Evolutionary conservation across 108 stramenopile species (phyloP), one percentile per base, ranked within the genome.

Genomic region (Mediolabrus comicus): DNA sequence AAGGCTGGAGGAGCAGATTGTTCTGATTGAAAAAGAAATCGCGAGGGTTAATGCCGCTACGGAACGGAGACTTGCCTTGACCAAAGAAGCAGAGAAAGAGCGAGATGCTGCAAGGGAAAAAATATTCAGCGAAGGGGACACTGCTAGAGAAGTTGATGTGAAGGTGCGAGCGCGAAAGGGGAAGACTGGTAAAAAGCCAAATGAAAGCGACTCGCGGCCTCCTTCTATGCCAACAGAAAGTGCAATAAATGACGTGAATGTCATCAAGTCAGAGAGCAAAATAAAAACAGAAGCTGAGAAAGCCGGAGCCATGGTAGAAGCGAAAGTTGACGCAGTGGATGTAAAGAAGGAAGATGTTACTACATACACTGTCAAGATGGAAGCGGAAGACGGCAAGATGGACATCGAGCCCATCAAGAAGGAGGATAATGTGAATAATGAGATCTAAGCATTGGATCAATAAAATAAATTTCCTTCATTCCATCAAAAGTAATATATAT

Each of bases 1-100:
- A 57, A 76, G 67, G 17, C 49, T 83, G 16, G 72, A 55, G 17
- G 63, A 79, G 63, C 67, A 79, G 53, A 73, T 77, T 22, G 46
- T 43, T 26, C 33, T 79, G 1, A 54, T 83, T 25, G 74, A 70
- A 49, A 35, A 70, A 36, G 78, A 78, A 63, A 72, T 83, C 26
- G 39, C 26, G 13, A 78, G 57, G 62, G 70, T 71, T 19, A 71
- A 71, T 25, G 59, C 59, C 35, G 51, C 59, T 19, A 78, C 36
- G 46, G 77, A 62, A 10, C 54, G 53, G 1, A 65, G 75, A 33
- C 32, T 66, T 36, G 35, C 53, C 13, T 52, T 75, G 34, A 57
- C 32, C 25, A 38, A 33, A 25, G 62, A 62, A 25, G 69, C 77
- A 9, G 65, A 67, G 70, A 54, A 56, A 31, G 53, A 53, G n/a